A percentile compares a stretch with the other conserved stretches of the same genome.
Conservation (phyloP, 257 asterid species). For the Penstemon newberryi region DNA sequence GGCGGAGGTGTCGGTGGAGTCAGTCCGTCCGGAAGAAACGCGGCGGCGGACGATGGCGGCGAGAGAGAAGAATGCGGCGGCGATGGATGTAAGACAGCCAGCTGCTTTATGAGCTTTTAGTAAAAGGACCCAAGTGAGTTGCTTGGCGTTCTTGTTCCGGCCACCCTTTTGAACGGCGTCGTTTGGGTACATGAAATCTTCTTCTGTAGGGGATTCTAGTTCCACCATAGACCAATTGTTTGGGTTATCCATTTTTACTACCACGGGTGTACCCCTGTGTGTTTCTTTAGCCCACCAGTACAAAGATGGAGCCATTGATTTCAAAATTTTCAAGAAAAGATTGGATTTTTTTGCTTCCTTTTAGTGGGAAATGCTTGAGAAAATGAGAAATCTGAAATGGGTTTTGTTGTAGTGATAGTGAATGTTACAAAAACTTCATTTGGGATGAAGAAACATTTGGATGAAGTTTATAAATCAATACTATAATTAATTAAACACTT, state of each 20-base stretch:
- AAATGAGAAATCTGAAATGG: not conserved
- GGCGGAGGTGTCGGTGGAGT: conserved; percentile 46
- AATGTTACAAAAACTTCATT: conserved; percentile 40
- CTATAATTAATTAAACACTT: too few relatives aligned
- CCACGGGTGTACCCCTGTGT: conserved; percentile 82
- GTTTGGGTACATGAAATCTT: conserved; percentile 58
- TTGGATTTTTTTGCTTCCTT: not conserved
- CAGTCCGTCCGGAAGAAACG: conserved; percentile 69
- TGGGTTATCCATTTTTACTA: conserved; percentile 92
- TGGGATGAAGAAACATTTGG: conserved; percentile 30
- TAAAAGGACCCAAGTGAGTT: conserved; percentile 90
- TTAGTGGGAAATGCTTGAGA: not conserved
- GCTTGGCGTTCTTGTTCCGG: conserved; percentile 92
- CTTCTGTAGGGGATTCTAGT: conserved; percentile 71
- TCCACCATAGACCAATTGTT: conserved; percentile 98
- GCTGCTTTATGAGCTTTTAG: conserved; percentile 89
- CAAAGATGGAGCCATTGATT: conserved; percentile 64
- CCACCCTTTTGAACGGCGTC: conserved; percentile 53
- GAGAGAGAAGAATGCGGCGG: conserved; percentile 70
- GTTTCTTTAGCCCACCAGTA: conserved; percentile 82
- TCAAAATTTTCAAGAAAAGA: not conserved
- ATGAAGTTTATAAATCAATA: conserved; percentile 28
- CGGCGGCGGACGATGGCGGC: conserved; percentile 79
- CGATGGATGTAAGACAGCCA: conserved; percentile 79
- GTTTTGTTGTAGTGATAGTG: conserved; percentile 2